These are phyloP conservation scores for Quillaja saponaria DNA, from an alignment of 306 rosid species.

Conservation along the genomic window DNA sequence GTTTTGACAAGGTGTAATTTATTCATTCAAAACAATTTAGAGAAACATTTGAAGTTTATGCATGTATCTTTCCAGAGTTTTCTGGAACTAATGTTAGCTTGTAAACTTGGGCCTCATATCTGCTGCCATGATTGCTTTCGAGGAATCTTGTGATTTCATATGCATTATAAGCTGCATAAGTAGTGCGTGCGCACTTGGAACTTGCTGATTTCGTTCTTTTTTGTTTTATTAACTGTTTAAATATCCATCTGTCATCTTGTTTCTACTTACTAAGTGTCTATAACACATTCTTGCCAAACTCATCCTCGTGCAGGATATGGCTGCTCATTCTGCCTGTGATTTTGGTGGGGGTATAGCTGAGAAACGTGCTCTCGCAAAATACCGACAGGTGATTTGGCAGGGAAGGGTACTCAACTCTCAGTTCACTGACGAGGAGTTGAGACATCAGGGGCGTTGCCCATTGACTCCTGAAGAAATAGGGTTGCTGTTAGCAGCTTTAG, in stretches of 20 bases:
- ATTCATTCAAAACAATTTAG: background rate
- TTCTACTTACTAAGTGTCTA: no score
- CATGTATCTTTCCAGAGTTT: no score
- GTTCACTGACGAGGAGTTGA: constrained; percentile 92
- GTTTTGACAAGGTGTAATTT: constrained; percentile 89
- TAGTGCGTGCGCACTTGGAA: no score
- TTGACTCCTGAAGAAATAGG: constrained; percentile 98
- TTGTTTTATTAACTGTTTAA: background rate
- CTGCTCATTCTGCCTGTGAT: constrained; percentile 99
- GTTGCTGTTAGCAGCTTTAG: constrained; percentile 82
- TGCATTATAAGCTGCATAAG: no score
- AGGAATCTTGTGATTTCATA: no score
- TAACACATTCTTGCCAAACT: no score
- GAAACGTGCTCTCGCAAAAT: constrained; percentile 84
- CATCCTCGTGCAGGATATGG: constrained; percentile 98
- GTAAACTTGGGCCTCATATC: no score
- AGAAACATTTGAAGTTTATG: background rate
- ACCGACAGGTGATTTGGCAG: constrained; percentile 90
- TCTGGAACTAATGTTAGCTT: no score
- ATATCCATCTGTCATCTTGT: no score
- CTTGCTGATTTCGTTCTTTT: no score
- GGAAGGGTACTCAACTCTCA: constrained; percentile 97
- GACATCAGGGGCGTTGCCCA: constrained; percentile 97
- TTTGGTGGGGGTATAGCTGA: constrained; percentile 98
- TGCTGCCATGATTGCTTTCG: no score